Base-by-base conservation (phyloP, 768 basidiomycete species). In the Megacollybia marginata region DNA sequence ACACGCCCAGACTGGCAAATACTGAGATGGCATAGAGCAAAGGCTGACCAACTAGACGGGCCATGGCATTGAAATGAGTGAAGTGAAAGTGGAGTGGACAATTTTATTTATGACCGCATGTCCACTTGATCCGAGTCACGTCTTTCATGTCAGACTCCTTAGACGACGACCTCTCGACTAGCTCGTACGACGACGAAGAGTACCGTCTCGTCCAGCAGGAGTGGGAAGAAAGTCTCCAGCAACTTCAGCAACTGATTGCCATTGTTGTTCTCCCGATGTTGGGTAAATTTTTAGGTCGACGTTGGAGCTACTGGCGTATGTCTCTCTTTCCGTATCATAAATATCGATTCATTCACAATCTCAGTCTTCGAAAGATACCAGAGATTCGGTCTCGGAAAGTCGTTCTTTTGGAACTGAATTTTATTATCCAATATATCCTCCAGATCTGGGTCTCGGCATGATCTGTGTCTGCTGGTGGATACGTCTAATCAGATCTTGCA, bases 221-320 rank as follows among this genome's bases (percentile, higher is more conserved):
- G 69, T 95, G 93, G 93, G 85, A 92, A 59, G 93, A 96, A 65
- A 89, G 86, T 59, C 60, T 95, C 46, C 69, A 83, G 52, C 92
- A 96, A 63, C 75, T 96, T 42, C 83, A 88, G 61, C 79, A 91
- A 62, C 78, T 95, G 16, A 66, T 89, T 47, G 78, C 86, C 34
- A 73, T 91, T 50, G 84, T 94, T 20, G 70, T 94, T 43, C 69
- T 96, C 51, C 93, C 93, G 2, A 86, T 83, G 69, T 63, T 92
- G 51, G 93, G 93, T 48, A 93, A 90, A 63, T 95, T 83, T 79
- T 62, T 93, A 33, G 93, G 93, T 31, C 74, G 93, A 59, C 78
- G 78, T 62, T 92, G 86, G 77, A 88, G 87, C 57, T 77, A 91
- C 60, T 88, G 87, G 81, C 80, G 92, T 94, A 57, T 64, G 84